Conservation (phyloP, 805 yeast species). For the Blastobotrys chiropterorum region DNA sequence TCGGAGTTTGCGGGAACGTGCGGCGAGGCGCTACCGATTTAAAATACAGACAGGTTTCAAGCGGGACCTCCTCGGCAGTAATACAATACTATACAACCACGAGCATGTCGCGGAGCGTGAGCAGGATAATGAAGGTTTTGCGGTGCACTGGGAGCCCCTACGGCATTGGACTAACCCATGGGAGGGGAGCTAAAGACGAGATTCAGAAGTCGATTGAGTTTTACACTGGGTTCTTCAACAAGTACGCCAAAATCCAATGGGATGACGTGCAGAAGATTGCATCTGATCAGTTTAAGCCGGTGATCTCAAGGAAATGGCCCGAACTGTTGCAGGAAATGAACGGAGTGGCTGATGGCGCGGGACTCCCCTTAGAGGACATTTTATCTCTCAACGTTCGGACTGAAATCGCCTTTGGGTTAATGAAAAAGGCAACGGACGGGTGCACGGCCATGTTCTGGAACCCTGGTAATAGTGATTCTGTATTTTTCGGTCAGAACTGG, state of each 20-base stretch:
- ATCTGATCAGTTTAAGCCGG: constrained; percentile 24
- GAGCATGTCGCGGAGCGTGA: neutral
- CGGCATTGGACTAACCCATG: constrained; percentile 33
- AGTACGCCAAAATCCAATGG: constrained; percentile 27
- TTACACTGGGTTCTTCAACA: constrained; percentile 27
- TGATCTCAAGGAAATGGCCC: constrained; percentile 25
- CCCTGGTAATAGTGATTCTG: constrained; percentile 17
- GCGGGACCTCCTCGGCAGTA: too few species aligned
- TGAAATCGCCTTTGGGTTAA: constrained; percentile 32
- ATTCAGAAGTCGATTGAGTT: constrained; percentile 28
- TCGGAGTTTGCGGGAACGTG: too few species aligned
- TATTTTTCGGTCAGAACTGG: constrained; percentile 36
- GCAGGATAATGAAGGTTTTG: constrained; percentile 8
- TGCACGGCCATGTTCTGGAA: constrained; percentile 33
- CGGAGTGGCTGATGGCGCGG: constrained; percentile 37
- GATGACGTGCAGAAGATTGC: constrained; percentile 27
- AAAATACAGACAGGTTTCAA: too few species aligned
- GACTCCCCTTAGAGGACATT: constrained; percentile 30
- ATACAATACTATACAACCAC: neutral
- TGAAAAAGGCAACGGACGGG: constrained; percentile 29
- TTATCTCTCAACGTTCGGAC: constrained; percentile 36
- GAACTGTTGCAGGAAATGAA: constrained; percentile 33
- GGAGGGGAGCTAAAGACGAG: constrained; percentile 28
- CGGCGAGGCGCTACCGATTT: too few species aligned
- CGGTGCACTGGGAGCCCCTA: constrained; percentile 12